Percentiles rank a stretch among this genome's conserved stretches.
These are phyloP conservation scores for Ogataea chonburiensis DNA, from an alignment of 805 yeast genomes.

Conservation along the genomic window DNA sequence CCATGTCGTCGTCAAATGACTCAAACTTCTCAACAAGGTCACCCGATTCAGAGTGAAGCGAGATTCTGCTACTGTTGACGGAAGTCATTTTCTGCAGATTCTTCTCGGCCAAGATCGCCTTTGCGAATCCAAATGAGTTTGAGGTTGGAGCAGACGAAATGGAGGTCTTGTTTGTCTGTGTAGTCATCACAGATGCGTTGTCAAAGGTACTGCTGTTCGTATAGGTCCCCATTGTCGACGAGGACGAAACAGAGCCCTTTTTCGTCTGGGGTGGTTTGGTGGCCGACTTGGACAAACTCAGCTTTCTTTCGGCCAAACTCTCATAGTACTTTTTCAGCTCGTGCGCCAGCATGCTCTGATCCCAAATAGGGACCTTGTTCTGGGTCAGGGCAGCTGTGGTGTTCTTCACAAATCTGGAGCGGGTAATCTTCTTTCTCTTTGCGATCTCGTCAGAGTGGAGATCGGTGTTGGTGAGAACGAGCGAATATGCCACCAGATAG, in stretches of 20 bases:
- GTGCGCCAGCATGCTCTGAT: conserved; percentile 35
- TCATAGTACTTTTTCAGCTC: conserved; percentile 45
- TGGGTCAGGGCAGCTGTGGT: conserved; percentile 46
- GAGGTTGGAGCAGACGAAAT: conserved; percentile 2
- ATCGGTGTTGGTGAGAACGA: conserved; percentile 74
- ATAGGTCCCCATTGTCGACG: conserved; percentile 7
- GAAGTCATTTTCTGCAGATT: conserved; percentile 23
- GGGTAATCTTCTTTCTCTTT: conserved; percentile 39
- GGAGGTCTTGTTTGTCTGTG: conserved; percentile 4
- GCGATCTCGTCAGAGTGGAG: conserved; percentile 55
- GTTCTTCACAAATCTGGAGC: conserved; percentile 46
- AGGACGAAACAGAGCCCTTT: conserved; percentile 14
- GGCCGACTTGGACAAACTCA: conserved; percentile 14
- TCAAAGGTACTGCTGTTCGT: not conserved
- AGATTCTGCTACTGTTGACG: conserved; percentile 19
- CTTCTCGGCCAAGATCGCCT: conserved; percentile 27
- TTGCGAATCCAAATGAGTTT: conserved; percentile 29
- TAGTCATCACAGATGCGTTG: conserved; percentile 4
- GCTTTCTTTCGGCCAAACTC: conserved; percentile 38
- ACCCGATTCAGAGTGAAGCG: conserved; percentile 14
- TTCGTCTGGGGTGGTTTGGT: conserved; percentile 9
- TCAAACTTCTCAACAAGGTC: conserved; percentile 14
- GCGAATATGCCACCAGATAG: conserved; percentile 69
- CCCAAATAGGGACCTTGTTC: conserved; percentile 23
- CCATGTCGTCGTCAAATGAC: conserved; percentile 13